A percentile compares a stretch with the other conserved stretches of the same genome.
Evolutionary conservation across 139 green algal genomes (phyloP).

Genomic region (Tetraselmis striata): DNA sequence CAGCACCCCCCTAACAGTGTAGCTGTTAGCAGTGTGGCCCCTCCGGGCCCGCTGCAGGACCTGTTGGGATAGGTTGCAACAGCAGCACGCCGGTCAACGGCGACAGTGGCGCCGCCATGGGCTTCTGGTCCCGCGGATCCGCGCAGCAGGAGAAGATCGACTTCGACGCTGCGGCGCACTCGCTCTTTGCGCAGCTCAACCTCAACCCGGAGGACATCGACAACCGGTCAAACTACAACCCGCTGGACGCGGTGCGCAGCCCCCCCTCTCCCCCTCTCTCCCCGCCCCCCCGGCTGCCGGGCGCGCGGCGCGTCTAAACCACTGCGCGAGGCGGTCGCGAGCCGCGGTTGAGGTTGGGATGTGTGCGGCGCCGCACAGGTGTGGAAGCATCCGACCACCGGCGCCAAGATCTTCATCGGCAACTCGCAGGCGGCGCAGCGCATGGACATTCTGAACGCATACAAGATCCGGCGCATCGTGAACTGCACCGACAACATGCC

Average conservation of each 20-base stretch:
- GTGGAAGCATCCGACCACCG: not conserved
- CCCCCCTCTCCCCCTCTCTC: not conserved
- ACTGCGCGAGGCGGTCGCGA: too few relatives aligned
- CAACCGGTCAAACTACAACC: not conserved
- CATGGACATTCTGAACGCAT: not conserved
- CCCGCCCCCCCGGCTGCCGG: too few relatives aligned
- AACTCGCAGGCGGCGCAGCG: not conserved
- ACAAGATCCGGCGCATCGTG: constrained; percentile 8
- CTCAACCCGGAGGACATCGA: not conserved
- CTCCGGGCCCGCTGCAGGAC: not conserved
- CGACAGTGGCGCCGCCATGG: not conserved
- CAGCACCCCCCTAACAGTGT: too few relatives aligned
- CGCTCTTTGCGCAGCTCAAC: not conserved
- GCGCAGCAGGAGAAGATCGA: not conserved
- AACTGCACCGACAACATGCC: constrained; percentile 15
- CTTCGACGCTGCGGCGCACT: not conserved
- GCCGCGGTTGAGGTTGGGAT: too few relatives aligned
- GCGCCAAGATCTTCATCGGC: not conserved
- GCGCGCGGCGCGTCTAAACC: too few relatives aligned
- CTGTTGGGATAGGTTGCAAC: not conserved
- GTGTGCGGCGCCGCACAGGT: too few relatives aligned
- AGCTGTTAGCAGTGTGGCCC: not conserved
- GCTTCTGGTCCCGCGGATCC: not conserved
- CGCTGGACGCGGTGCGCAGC: not conserved
- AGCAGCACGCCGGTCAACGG: not conserved